Conservation (phyloP, 371 early-diverging fungal species). For the Mucor piriformis region DNA sequence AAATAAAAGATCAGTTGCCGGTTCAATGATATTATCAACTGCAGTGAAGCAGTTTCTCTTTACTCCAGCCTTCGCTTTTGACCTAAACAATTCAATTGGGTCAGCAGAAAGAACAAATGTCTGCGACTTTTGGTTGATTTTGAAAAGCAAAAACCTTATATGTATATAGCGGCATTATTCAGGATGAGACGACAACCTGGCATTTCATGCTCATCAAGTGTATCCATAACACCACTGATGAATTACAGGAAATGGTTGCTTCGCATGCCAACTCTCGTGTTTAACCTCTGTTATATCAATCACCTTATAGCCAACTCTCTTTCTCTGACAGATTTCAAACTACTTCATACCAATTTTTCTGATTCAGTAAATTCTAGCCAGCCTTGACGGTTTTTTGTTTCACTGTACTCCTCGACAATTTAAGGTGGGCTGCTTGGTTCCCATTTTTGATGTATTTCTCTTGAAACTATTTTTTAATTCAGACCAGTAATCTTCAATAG, state of each 20-base stretch:
- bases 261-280: constrained; percentile 14
- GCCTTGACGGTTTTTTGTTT: constrained; percentile 13
- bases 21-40: constrained; percentile 1
- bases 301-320: constrained; percentile 11
- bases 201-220: constrained; percentile 18
- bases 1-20: constrained; percentile 8
- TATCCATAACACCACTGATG: constrained; percentile 12
- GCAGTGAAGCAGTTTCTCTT: constrained; percentile 1
- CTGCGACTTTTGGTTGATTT: constrained; percentile 19
- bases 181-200: constrained; percentile 18
- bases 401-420: constrained; percentile 12
- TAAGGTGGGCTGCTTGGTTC: constrained; percentile 14
- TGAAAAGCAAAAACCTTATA: constrained; percentile 19
- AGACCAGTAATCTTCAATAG: no score
- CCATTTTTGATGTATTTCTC: no score
- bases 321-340: constrained; percentile 10
- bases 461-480: no score
- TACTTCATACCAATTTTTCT: constrained; percentile 10
- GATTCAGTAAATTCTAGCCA: constrained; percentile 6
- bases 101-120: background rate
- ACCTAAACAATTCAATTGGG: background rate
- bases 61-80: no score
- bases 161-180: constrained; percentile 2
- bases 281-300: constrained; percentile 9
- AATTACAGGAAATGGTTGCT: constrained; percentile 17